Evolutionary conservation across 2,329 filamentous ascomycete genomes (phyloP).

Genomic region (Fusarium sp.): DNA sequence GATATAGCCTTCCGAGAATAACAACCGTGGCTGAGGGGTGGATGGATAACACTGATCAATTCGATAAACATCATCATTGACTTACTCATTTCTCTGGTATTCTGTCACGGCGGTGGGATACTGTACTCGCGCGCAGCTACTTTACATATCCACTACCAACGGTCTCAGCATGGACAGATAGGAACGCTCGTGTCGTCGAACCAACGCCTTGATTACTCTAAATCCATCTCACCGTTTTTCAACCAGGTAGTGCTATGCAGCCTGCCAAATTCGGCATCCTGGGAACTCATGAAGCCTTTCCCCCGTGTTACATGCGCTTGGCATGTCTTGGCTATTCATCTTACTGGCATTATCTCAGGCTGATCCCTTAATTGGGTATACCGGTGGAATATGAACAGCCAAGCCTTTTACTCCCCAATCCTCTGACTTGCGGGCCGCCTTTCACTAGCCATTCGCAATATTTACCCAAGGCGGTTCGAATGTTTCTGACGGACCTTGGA

Average conservation of each 20-base stretch:
- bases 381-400: conserved; percentile 1
- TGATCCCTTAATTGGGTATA: conserved; percentile 21
- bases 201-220: conserved; percentile 35
- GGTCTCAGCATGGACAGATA: conserved; percentile 30
- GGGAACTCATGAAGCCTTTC: conserved; percentile 16
- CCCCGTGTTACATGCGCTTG: conserved; percentile 18
- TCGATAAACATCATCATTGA: conserved; percentile 6
- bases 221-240: conserved; percentile 39
- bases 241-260: conserved; percentile 46
- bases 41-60: conserved; percentile 27
- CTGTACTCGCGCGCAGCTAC: neutral
- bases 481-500: conserved; percentile 2
- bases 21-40: conserved; percentile 38
- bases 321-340: conserved; percentile 5
- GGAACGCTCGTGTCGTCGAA: conserved; percentile 31
- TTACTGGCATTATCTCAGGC: conserved; percentile 18
- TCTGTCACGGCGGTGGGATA: neutral
- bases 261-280: conserved; percentile 44
- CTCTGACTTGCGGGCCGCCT: conserved; percentile 6
- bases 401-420: conserved; percentile 7
- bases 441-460: conserved; percentile 1
- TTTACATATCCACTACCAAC: conserved; percentile 20
- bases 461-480: conserved; percentile 10
- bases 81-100: conserved; percentile 21
- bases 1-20: conserved; percentile 21